phyloP scores from a whole-genome alignment of 2,329 filamentous ascomycete species.

The Cytospora mali region DNA sequence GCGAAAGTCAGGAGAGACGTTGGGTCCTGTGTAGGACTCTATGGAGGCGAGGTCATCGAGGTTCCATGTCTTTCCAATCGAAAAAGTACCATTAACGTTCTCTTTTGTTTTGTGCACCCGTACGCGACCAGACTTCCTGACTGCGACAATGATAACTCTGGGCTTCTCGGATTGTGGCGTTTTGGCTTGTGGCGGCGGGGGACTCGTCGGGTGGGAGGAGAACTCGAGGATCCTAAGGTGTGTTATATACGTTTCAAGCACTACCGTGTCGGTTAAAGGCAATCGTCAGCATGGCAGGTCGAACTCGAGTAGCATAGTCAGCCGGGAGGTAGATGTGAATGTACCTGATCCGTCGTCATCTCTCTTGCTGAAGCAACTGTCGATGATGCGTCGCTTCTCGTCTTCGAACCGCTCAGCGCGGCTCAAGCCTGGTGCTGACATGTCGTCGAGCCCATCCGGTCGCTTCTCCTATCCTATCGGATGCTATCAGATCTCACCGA shows the following conservation, averaged over 20 bases:
- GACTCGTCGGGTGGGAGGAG: conserved; percentile 76
- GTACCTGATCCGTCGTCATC: conserved; percentile 84
- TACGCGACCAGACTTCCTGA: conserved; percentile 88
- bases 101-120: conserved; percentile 97
- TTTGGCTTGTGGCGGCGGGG: conserved; percentile 78
- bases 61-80: conserved; percentile 98
- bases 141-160: conserved; percentile 88
- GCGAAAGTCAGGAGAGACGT: conserved; percentile 61
- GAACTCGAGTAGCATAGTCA: conserved; percentile 8
- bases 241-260: conserved; percentile 94
- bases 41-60: conserved; percentile 85
- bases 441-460: conserved; percentile 22
- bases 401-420: conserved; percentile 90
- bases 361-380: conserved; percentile 90
- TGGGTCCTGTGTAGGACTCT: conserved; percentile 74
- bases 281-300: conserved; percentile 26
- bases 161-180: conserved; percentile 77
- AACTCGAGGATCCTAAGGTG: conserved; percentile 92
- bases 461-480: conserved; percentile 14
- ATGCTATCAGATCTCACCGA: neutral
- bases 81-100: conserved; percentile 91
- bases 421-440: conserved; percentile 33
- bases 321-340: conserved; percentile 36
- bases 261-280: conserved; percentile 44
- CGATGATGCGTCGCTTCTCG: conserved; percentile 91